Conservation (phyloP, 768 basidiomycete species). For the Mycena venus region DNA sequence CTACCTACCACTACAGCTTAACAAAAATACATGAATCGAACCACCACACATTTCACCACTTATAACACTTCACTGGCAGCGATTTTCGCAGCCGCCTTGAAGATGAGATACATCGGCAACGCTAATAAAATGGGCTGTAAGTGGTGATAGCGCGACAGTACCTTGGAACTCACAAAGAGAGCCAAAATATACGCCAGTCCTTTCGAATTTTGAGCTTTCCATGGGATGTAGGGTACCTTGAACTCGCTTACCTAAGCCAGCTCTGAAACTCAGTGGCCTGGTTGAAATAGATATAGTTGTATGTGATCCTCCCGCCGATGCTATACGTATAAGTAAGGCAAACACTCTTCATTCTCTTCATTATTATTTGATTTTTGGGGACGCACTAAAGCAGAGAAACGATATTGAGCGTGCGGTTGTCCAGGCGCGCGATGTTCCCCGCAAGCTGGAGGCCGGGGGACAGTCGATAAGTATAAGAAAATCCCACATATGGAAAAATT, state of each 20-base stretch:
- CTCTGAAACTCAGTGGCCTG: slow-evolving; percentile 25
- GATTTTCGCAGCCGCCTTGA: slow-evolving; percentile 26
- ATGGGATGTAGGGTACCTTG: not conserved
- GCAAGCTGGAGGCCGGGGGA: slow-evolving; percentile 10
- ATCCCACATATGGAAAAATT: no score
- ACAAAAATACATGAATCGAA: no score
- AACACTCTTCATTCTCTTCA: not conserved
- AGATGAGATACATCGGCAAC: slow-evolving; percentile 30
- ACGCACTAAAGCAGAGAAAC: slow-evolving; percentile 28
- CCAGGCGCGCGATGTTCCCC: slow-evolving; percentile 26
- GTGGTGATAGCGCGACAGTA: no score
- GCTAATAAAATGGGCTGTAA: not conserved
- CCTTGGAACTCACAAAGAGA: slow-evolving; percentile 16
- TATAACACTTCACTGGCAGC: not conserved
- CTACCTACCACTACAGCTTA: no score
- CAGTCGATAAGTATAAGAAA: no score
- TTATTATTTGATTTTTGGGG: not conserved
- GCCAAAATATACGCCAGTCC: slow-evolving; percentile 19
- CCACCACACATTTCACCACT: not conserved
- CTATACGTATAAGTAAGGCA: not conserved
- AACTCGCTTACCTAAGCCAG: slow-evolving; percentile 1
- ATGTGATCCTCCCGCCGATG: slow-evolving; percentile 15
- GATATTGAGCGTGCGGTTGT: slow-evolving; percentile 27
- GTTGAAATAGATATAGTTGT: slow-evolving; percentile 30
- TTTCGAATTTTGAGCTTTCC: not conserved